Percentiles rank a stretch among this genome's conserved stretches.
phyloP scores from a whole-genome alignment of 2,329 filamentous ascomycete species.

The Nemania sp. region DNA sequence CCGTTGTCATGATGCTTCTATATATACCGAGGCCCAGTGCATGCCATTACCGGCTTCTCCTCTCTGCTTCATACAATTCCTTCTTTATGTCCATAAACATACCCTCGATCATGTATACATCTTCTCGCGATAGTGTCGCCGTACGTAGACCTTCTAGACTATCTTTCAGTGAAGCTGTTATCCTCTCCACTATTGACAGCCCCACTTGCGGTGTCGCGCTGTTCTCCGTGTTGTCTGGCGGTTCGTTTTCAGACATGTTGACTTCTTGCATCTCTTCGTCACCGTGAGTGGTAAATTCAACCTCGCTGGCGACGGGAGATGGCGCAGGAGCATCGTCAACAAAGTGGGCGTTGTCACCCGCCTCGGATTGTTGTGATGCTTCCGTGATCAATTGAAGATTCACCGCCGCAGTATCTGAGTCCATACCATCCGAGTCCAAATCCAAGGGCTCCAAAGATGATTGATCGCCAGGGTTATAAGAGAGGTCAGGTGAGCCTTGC shows the following conservation, averaged over 20 bases:
- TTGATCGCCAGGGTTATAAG: conserved; percentile 30
- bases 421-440: conserved; percentile 39
- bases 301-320: conserved; percentile 14
- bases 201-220: conserved; percentile 40
- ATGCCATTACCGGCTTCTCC: conserved; percentile 58
- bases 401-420: conserved; percentile 49
- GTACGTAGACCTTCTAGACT: conserved; percentile 70
- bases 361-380: conserved; percentile 49
- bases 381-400: conserved; percentile 50
- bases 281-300: conserved; percentile 34
- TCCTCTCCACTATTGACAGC: conserved; percentile 58
- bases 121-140: conserved; percentile 70
- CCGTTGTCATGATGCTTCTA: conserved; percentile 26
- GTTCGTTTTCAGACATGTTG: conserved; percentile 7
- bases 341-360: conserved; percentile 10
- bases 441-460: conserved; percentile 32
- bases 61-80: conserved; percentile 77
- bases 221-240: background rate
- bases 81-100: conserved; percentile 82
- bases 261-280: conserved; percentile 19
- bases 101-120: conserved; percentile 80
- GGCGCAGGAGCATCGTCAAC: background rate
- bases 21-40: conserved; percentile 22
- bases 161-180: conserved; percentile 65
- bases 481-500: conserved; percentile 35